phyloP scores from a whole-genome alignment of 2,329 filamentous ascomycete genomes.

The Colletotrichum tropicale region DNA sequence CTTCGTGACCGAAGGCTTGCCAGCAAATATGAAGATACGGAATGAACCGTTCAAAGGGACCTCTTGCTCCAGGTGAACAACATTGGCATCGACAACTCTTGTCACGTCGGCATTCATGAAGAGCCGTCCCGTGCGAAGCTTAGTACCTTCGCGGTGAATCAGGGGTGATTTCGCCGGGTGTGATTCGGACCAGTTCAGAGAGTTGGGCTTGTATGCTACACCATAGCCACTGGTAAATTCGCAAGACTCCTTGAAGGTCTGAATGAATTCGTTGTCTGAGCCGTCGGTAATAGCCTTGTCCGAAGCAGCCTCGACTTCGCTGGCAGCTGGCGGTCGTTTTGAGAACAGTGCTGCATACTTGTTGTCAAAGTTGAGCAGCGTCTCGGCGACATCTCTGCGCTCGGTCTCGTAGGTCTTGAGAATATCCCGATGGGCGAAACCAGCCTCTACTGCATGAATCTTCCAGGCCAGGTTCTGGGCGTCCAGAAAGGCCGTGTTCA shows the following conservation, averaged over 20 bases:
- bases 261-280: slow-evolving; percentile 80
- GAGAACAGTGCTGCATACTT: slow-evolving; percentile 92
- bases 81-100: slow-evolving; percentile 85
- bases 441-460: slow-evolving; percentile 86
- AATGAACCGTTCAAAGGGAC: slow-evolving; percentile 88
- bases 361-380: slow-evolving; percentile 83
- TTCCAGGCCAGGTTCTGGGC: slow-evolving; percentile 96
- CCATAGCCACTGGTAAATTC: slow-evolving; percentile 94
- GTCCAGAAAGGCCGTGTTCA: slow-evolving; percentile 82
- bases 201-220: slow-evolving; percentile 82
- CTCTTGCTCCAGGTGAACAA: slow-evolving; percentile 89
- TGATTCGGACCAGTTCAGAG: slow-evolving; percentile 79
- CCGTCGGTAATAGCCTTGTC: slow-evolving; percentile 29
- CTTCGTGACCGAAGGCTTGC: slow-evolving; percentile 62
- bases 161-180: slow-evolving; percentile 75
- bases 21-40: slow-evolving; percentile 86
- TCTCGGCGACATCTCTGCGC: slow-evolving; percentile 83
- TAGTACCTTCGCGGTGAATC: slow-evolving; percentile 69
- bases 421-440: slow-evolving; percentile 76
- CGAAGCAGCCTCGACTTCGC: slow-evolving; percentile 73
- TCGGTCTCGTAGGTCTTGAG: slow-evolving; percentile 88
- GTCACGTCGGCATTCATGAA: slow-evolving; percentile 83
- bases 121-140: slow-evolving; percentile 74
- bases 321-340: slow-evolving; percentile 72
- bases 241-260: slow-evolving; percentile 88